Conservation (phyloP, 23 red algal genomes). For the Gracilaria vermiculophylla region DNA sequence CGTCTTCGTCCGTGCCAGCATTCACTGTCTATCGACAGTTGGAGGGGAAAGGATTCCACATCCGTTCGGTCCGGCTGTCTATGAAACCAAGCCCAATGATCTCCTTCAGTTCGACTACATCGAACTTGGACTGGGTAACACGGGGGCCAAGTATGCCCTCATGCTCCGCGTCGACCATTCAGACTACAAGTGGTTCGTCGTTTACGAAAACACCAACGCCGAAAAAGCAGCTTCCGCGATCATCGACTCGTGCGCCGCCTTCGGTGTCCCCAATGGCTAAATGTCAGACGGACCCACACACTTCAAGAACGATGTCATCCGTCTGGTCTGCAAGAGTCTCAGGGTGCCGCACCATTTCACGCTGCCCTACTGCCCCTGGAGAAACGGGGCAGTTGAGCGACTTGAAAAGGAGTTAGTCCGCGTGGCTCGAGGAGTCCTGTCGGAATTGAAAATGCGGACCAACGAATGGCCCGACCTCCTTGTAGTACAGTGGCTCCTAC, state of each 20-base stretch:
- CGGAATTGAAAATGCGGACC: not conserved
- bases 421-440: not conserved
- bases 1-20: slow-evolving; percentile 33
- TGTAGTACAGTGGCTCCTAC: too few species aligned
- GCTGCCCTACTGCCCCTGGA: slow-evolving; percentile 18
- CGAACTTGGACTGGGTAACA: not conserved
- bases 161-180: slow-evolving; percentile 20
- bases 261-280: slow-evolving; percentile 6
- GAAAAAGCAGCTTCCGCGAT: slow-evolving; percentile 13
- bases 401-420: not conserved
- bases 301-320: slow-evolving; percentile 42
- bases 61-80: slow-evolving; percentile 9
- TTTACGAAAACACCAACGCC: slow-evolving; percentile 10
- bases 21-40: slow-evolving; percentile 42
- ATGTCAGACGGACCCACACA: slow-evolving; percentile 37
- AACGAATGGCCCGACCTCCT: slow-evolving; percentile 23
- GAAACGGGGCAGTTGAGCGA: not conserved
- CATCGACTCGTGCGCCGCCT: slow-evolving; percentile 20
- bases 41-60: slow-evolving; percentile 41
- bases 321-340: slow-evolving; percentile 2
- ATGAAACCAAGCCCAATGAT: slow-evolving; percentile 21
- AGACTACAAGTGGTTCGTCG: slow-evolving; percentile 42
- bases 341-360: slow-evolving; percentile 45
- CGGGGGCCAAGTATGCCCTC: slow-evolving; percentile 3
- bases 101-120: slow-evolving; percentile 53